Percentiles rank a stretch among this genome's conserved stretches.
Evolutionary conservation across 345 rosid species (phyloP).

Genomic region (Moricandia arvensis): DNA sequence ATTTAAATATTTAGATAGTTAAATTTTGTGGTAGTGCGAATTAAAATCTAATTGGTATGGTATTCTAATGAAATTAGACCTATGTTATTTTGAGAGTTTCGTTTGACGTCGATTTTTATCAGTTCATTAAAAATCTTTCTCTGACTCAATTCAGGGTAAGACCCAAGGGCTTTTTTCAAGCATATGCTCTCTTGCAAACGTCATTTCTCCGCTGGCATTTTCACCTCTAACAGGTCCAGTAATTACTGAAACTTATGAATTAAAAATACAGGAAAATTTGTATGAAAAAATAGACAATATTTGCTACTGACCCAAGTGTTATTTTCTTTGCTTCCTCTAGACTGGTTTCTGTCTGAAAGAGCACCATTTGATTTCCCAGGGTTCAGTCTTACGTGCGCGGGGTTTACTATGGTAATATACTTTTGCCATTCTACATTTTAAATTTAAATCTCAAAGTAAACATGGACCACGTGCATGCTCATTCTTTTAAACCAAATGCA

Average conservation of each 20-base stretch:
- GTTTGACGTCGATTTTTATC: neutral
- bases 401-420: slow-evolving; percentile 56
- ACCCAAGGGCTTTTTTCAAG: slow-evolving; percentile 92
- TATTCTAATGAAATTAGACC: neutral
- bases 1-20: neutral
- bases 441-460: neutral
- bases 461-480: neutral
- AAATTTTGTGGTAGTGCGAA: neutral
- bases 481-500: neutral
- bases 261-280: neutral
- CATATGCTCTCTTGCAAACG: slow-evolving; percentile 66
- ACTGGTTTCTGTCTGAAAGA: slow-evolving; percentile 72
- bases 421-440: neutral
- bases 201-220: slow-evolving; percentile 70
- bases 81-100: neutral
- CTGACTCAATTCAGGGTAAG: slow-evolving; percentile 56
- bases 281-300: neutral
- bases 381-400: slow-evolving; percentile 80
- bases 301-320: slow-evolving; percentile 6
- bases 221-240: slow-evolving; percentile 78
- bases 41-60: neutral
- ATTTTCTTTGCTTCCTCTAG: slow-evolving; percentile 40
- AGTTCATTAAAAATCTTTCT: neutral
- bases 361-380: slow-evolving; percentile 90
- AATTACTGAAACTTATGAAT: neutral